These are phyloP conservation scores for Aspergillus sp. DNA, from an alignment of 2,329 filamentous ascomycete species.

Conservation along the genomic window DNA sequence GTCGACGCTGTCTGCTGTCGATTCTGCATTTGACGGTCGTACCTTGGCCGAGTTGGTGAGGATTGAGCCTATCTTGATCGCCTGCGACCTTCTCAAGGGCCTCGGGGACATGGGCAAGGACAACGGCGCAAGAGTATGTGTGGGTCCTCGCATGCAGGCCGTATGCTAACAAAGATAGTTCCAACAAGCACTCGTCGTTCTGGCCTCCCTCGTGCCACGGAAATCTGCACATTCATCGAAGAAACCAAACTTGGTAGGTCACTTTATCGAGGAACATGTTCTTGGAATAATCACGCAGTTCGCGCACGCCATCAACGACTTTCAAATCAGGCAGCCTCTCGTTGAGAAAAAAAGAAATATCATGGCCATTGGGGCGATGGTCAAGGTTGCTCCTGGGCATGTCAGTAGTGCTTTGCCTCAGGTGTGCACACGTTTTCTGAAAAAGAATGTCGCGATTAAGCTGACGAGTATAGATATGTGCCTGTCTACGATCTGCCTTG, in stretches of 20 bases:
- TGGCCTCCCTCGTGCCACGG: conserved; percentile 57
- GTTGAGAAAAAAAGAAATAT: conserved; percentile 78
- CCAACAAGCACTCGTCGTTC: conserved; percentile 56
- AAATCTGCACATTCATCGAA: conserved; percentile 53
- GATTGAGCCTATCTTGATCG: conserved; percentile 74
- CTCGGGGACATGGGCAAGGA: conserved; percentile 69
- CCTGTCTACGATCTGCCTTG: conserved; percentile 86
- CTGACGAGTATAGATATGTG: conserved; percentile 69
- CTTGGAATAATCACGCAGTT: conserved; percentile 85
- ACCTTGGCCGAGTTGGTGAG: conserved; percentile 72
- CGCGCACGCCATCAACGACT: conserved; percentile 76
- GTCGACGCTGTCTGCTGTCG: conserved; percentile 69
- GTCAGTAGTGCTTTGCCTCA: conserved; percentile 83
- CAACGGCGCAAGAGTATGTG: conserved; percentile 60
- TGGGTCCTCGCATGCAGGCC: background rate
- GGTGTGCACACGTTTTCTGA: conserved; percentile 53
- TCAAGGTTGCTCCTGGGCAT: conserved; percentile 72
- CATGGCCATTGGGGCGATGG: conserved; percentile 84
- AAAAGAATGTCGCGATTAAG: background rate
- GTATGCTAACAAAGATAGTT: conserved; percentile 34
- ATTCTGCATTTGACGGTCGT: conserved; percentile 69
- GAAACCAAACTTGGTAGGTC: conserved; percentile 64
- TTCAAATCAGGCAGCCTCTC: conserved; percentile 58
- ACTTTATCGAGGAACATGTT: conserved; percentile 81
- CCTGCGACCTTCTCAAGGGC: conserved; percentile 80